Conservation (phyloP, 106 monocot genomes). For the Narthecium ossifragum region DNA sequence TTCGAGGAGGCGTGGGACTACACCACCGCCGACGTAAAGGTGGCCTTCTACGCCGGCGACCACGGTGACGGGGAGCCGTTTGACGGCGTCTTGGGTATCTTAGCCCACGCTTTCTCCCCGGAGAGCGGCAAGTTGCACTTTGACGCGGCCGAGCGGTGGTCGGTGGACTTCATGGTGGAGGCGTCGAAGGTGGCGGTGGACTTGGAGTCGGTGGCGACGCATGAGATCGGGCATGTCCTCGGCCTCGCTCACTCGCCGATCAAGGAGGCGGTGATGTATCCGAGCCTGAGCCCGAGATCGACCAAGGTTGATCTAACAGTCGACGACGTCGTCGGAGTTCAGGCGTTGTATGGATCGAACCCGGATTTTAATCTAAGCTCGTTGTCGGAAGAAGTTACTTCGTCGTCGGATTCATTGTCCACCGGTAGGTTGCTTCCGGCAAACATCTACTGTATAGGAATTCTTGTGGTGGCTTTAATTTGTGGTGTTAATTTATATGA, state of each 20-base stretch:
- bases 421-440: too few species aligned
- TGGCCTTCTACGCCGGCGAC: constrained; percentile 70
- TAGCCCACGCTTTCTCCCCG: constrained; percentile 94
- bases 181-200: constrained; percentile 49
- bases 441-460: too few species aligned
- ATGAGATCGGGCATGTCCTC: constrained; percentile 93
- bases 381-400: constrained; percentile 50
- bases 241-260: constrained; percentile 73
- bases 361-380: constrained; percentile 62
- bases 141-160: constrained; percentile 81
- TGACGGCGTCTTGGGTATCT: constrained; percentile 74
- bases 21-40: constrained; percentile 50
- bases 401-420: too few species aligned
- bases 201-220: constrained; percentile 88
- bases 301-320: constrained; percentile 54
- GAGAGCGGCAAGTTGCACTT: constrained; percentile 80
- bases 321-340: constrained; percentile 78
- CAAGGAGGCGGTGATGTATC: constrained; percentile 81
- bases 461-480: too few species aligned
- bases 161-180: constrained; percentile 57
- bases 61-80: constrained; percentile 95
- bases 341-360: constrained; percentile 81
- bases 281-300: constrained; percentile 56
- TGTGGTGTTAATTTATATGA: too few species aligned
- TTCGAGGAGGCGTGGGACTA: constrained; percentile 43